Evolutionary conservation across 2,329 filamentous ascomycete genomes (phyloP).

Genomic region (Emmonsiellopsis sp.): DNA sequence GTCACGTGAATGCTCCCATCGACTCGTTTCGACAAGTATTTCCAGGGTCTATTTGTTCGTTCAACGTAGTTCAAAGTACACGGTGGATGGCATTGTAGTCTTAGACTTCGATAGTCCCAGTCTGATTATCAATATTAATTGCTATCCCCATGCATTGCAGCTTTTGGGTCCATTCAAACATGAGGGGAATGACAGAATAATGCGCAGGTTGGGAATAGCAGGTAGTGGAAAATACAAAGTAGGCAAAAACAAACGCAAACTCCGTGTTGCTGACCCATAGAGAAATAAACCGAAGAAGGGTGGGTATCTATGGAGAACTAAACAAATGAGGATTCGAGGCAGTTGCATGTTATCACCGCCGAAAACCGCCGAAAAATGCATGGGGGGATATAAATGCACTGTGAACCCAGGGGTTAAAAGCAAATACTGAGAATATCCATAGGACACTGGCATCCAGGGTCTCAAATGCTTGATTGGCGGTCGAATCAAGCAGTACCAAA

Average conservation of each 20-base stretch:
- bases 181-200: neutral
- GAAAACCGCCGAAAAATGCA: neutral
- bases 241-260: neutral
- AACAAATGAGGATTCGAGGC: neutral
- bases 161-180: neutral
- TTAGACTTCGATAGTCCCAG: too few species aligned
- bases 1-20: constrained; percentile 8
- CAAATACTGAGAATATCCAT: neutral
- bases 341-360: neutral
- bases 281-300: neutral
- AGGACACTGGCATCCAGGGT: too few species aligned
- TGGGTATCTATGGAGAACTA: constrained; percentile 1
- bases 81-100: too few species aligned
- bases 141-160: too few species aligned
- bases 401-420: neutral
- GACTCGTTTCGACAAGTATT: too few species aligned
- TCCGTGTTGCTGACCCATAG: neutral
- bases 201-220: neutral
- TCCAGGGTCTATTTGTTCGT: too few species aligned
- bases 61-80: too few species aligned
- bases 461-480: too few species aligned
- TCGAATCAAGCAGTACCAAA: too few species aligned
- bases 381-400: neutral
- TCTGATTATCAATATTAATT: too few species aligned
- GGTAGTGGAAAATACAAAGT: neutral